Evolutionary conservation across 345 rosid species (phyloP), one percentile per base, ranked within the genome.

Genomic region (Sisymbrium altissimum): DNA sequence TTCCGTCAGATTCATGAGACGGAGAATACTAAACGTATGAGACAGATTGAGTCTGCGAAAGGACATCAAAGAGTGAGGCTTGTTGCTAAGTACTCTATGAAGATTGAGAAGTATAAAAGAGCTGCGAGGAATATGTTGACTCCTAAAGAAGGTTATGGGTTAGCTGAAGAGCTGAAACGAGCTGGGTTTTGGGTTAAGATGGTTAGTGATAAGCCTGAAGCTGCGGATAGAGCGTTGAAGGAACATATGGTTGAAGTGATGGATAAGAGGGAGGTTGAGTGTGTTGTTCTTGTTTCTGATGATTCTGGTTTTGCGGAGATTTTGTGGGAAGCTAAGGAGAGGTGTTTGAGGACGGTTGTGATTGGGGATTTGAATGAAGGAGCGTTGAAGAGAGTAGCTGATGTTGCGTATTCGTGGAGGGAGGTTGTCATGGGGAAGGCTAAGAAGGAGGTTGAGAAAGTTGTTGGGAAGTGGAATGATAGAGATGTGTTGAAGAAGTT

Each of bases 391-490:
- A 84, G 97, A 60, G 82, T 82, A 49, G 96, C 93, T 19, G 97
- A 93, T 81, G 82, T 86, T 21, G 80, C 79, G 70, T 91, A 88
- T 79, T 86, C 93, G 0, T 91, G 96, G 98, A 86, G 78, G 75
- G 98, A 91, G 45, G 85, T 91, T 49, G 74, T 84, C 71, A 84
- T 78, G 89, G 97, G 96, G 44, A 91, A 94, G 80, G 97, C 93
- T 41, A 91, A 83, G 91, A 86, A 91, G 72, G 97, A 93, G 41
- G 94, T 90, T 0, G 82, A 70, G 14, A 80, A 92, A 3, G 94
- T 88, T 68, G 80, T 84, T 19, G 89, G 87, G 56, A 81, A 80
- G 57, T 93, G 98, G 96, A 84, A 84, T 19, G 92, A 93, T 81
- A 85, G 80, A 11, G 88, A 88, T 66, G 67, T 85, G 57, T 80